These are phyloP conservation scores for Scortechinia acanthostroma DNA, from an alignment of 2,329 filamentous ascomycete species.

Conservation along the genomic window DNA sequence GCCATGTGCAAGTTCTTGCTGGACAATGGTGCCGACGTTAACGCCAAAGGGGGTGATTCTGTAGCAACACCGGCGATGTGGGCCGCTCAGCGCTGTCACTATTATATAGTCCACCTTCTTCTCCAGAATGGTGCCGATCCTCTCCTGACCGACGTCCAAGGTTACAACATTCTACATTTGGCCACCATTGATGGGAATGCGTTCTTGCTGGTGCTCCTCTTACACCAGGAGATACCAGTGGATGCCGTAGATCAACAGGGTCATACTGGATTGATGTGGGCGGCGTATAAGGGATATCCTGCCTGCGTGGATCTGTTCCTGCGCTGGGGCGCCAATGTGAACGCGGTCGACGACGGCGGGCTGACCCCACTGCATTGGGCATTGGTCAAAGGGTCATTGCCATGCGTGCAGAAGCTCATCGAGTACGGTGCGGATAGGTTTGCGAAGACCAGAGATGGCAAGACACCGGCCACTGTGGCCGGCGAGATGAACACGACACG, in stretches of 20 bases:
- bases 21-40: constrained; percentile 77
- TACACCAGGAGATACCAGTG: constrained; percentile 92
- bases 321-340: constrained; percentile 90
- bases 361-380: constrained; percentile 96
- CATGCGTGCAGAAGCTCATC: constrained; percentile 85
- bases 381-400: constrained; percentile 82
- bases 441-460: constrained; percentile 79
- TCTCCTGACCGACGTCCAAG: constrained; percentile 84
- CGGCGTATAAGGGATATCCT: constrained; percentile 93
- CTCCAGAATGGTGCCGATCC: constrained; percentile 88
- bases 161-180: constrained; percentile 95
- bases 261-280: constrained; percentile 96
- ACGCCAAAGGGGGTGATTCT: constrained; percentile 90
- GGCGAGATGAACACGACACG: constrained; percentile 80
- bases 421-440: constrained; percentile 95
- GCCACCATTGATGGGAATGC: constrained; percentile 96
- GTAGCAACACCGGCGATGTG: constrained; percentile 90
- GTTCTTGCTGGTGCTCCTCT: constrained; percentile 76
- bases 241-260: constrained; percentile 84
- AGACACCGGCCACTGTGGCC: constrained; percentile 80
- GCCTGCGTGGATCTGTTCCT: constrained; percentile 86
- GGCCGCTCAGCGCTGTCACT: constrained; percentile 93
- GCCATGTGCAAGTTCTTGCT: constrained; percentile 94
- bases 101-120: constrained; percentile 90
- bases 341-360: constrained; percentile 81